Evolutionary conservation across 306 rosid genomes (phyloP), one percentile per base, ranked within the genome.

Genomic region (Amphicarpaea edgeworthii): DNA sequence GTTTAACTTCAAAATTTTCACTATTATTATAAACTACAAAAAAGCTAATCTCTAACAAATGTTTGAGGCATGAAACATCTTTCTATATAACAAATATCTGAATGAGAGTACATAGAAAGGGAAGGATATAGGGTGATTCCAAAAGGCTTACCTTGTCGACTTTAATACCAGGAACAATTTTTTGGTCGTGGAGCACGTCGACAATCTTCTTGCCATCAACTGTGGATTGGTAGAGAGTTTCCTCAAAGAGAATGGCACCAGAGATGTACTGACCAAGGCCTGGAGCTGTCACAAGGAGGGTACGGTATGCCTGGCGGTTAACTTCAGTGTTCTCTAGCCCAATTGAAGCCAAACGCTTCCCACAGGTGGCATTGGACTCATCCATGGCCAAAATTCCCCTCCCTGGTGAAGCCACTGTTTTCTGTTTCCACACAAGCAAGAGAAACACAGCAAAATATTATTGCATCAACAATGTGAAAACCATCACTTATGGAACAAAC

Each of bases 361-460:
- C 98, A 23, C 93, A 87, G 12, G 98, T 93, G 10, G 98, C 98
- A 67, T 93, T 93, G 0, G 98, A 93, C 83, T 93, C 98, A 37
- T 93, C 98, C 98, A 93, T 93, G 21, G 98, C 98, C 94, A 93
- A 83, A 43, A 93, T 93, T 17, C 98, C 98, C 73, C 93, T 96
- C 55, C 98, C 98, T 2, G 98, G 96, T 2, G 96, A 90, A 3
- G 98, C 96, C 23, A 93, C 77, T 3, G 84, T 82, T 93, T 93
- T 93, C 98, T 93, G 79, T 32, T 60, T 17, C 67, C 80, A 61
- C 77, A 50, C 62, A 49, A 54, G 17, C 9, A 50, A 32, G 34
- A 54, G 0, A 54, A 54, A 54, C 23, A 16, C 43, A 61, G 42
- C 14, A 30, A 60, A 28, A 30, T 32, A 61, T 16, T 34, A 60